A percentile compares a stretch with the other conserved stretches of the same genome.
Evolutionary conservation across 2,329 filamentous ascomycete genomes (phyloP).

Genomic region (Pestalotiopsis sp.): DNA sequence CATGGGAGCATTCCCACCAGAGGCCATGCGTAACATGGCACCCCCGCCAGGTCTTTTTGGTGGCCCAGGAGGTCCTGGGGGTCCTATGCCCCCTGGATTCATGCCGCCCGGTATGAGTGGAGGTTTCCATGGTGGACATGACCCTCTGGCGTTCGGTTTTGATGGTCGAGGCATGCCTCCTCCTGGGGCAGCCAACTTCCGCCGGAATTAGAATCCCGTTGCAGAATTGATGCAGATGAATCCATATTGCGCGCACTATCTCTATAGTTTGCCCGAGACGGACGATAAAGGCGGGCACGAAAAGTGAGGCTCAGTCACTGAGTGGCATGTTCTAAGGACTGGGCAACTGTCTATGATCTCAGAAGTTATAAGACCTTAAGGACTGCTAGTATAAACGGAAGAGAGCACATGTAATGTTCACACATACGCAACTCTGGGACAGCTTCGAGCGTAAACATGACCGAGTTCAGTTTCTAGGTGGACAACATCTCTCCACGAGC

Average conservation of each 20-base stretch:
- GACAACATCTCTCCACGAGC: not conserved
- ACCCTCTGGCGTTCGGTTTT: constrained; percentile 53
- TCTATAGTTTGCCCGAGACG: too few relatives aligned
- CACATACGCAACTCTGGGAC: not conserved
- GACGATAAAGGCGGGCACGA: too few relatives aligned
- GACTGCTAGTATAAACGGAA: not conserved
- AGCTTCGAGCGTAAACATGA: not conserved
- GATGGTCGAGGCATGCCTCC: constrained; percentile 60
- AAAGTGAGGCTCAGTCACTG: too few relatives aligned
- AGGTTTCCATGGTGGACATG: constrained; percentile 55
- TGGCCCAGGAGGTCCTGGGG: constrained; percentile 26
- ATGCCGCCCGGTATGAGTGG: constrained; percentile 57
- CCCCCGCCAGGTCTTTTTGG: constrained; percentile 62
- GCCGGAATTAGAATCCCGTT: constrained; percentile 26
- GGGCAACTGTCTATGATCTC: not conserved
- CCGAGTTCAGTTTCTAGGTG: not conserved
- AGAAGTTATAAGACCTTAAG: not conserved
- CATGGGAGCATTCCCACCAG: constrained; percentile 50
- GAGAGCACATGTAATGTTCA: not conserved
- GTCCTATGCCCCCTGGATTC: constrained; percentile 46
- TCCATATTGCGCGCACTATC: too few relatives aligned
- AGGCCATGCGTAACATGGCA: constrained; percentile 53
- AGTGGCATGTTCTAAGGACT: not conserved
- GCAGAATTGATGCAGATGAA: not conserved
- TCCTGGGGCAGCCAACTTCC: constrained; percentile 42